Evolutionary conservation across 176 grass and related monocot genomes (phyloP).

Genomic region (Poa pratensis): DNA sequence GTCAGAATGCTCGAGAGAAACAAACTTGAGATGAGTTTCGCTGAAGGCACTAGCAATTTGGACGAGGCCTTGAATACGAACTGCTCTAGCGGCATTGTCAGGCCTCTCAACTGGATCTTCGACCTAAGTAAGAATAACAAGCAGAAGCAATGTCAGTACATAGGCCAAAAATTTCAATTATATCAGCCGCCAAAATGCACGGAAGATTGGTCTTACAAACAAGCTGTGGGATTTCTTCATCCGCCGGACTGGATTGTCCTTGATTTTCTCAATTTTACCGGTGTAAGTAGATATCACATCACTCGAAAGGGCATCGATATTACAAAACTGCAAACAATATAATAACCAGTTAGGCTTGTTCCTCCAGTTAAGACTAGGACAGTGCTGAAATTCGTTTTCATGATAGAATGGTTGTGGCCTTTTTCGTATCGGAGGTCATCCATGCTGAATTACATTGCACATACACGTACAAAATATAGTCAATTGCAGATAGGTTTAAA

Average conservation of each 20-base stretch:
- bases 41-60: constrained; percentile 54
- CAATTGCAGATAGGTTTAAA: not conserved
- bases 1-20: constrained; percentile 38
- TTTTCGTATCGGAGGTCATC: constrained; percentile 8
- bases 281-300: constrained; percentile 76
- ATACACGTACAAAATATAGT: not conserved
- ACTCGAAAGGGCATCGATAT: constrained; percentile 42
- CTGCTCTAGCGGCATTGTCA: constrained; percentile 73
- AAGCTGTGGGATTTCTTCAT: constrained; percentile 55
- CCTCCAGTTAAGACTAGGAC: constrained; percentile 17
- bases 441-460: constrained; percentile 1
- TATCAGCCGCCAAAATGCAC: constrained; percentile 25
- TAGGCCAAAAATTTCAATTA: constrained; percentile 27
- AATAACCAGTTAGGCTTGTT: constrained; percentile 14
- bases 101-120: constrained; percentile 81
- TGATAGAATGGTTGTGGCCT: not conserved
- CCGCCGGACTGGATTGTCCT: constrained; percentile 44
- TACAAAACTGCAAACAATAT: constrained; percentile 57
- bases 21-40: constrained; percentile 40
- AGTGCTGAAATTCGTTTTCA: not conserved
- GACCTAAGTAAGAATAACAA: constrained; percentile 53
- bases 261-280: constrained; percentile 51
- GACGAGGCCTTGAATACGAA: constrained; percentile 45
- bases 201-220: constrained; percentile 55
- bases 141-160: constrained; percentile 29